phyloP scores from a whole-genome alignment of 2,329 filamentous ascomycete species.

The Triangularia verruculosa region DNA sequence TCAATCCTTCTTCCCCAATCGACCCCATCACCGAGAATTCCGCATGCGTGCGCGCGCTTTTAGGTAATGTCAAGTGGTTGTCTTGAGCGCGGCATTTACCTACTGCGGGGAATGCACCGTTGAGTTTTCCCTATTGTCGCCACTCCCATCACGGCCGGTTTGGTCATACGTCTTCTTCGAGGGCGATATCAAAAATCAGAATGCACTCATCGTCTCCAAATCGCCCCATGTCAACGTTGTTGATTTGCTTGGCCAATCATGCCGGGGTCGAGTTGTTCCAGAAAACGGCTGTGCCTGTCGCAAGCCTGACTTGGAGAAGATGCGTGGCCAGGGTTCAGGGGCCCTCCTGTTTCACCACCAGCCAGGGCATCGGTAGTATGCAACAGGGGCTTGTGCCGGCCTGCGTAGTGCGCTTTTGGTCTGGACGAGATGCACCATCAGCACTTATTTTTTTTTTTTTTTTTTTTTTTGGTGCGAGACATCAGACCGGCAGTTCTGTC shows the following conservation, averaged over 20 bases:
- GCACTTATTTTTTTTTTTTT: no score
- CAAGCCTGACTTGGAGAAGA: constrained; percentile 45
- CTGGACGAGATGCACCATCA: constrained; percentile 17
- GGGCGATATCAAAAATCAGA: background rate
- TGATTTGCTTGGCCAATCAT: constrained; percentile 13
- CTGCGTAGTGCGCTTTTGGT: constrained; percentile 29
- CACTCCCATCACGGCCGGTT: background rate
- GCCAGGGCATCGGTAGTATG: constrained; percentile 38
- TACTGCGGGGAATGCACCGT: background rate
- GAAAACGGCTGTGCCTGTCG: constrained; percentile 43
- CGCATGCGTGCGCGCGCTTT: constrained; percentile 9
- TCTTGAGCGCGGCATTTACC: constrained; percentile 13
- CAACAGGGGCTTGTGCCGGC: constrained; percentile 33
- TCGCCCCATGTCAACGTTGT: constrained; percentile 9
- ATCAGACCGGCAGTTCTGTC: background rate
- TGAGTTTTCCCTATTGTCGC: background rate
- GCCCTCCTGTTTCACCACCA: constrained; percentile 51
- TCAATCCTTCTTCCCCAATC: constrained; percentile 15
- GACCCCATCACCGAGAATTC: constrained; percentile 18
- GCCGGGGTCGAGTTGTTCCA: constrained; percentile 38
- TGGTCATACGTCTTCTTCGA: background rate
- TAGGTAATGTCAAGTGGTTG: constrained; percentile 13
- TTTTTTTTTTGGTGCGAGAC: constrained; percentile 5
- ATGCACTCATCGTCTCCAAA: background rate
- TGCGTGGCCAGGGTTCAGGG: constrained; percentile 40